Percentiles rank a stretch among this genome's conserved stretches.
phyloP scores from a whole-genome alignment of 2,329 filamentous ascomycete species.

The Sclerotinia borealis region DNA sequence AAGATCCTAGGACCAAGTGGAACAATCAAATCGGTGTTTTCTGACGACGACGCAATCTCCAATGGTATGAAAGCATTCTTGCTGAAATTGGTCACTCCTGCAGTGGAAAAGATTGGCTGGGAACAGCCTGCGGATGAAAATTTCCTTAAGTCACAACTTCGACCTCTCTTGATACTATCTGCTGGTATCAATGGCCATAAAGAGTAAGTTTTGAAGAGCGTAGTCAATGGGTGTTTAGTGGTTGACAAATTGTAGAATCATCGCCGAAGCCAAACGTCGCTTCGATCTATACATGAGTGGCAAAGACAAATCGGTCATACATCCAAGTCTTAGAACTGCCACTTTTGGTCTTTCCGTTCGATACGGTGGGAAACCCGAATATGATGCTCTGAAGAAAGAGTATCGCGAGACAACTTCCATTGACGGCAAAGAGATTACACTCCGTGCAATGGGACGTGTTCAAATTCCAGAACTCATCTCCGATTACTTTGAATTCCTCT shows the following conservation, averaged over 20 bases:
- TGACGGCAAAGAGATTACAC: slow-evolving; percentile 83
- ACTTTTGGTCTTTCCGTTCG: slow-evolving; percentile 76
- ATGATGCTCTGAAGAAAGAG: slow-evolving; percentile 73
- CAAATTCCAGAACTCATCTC: slow-evolving; percentile 58
- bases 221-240: neutral
- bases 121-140: slow-evolving; percentile 72
- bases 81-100: slow-evolving; percentile 67
- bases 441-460: slow-evolving; percentile 69
- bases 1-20: slow-evolving; percentile 73
- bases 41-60: slow-evolving; percentile 65
- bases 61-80: slow-evolving; percentile 72
- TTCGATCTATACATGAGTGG: slow-evolving; percentile 74
- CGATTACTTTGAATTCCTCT: slow-evolving; percentile 68
- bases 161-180: slow-evolving; percentile 70
- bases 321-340: slow-evolving; percentile 73
- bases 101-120: slow-evolving; percentile 79
- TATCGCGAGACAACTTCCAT: slow-evolving; percentile 77
- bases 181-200: slow-evolving; percentile 74
- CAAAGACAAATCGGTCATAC: slow-evolving; percentile 59
- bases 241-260: slow-evolving; percentile 43
- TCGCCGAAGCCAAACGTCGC: slow-evolving; percentile 67
- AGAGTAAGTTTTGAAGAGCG: slow-evolving; percentile 45
- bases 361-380: slow-evolving; percentile 64
- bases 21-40: slow-evolving; percentile 79
- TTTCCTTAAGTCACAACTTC: slow-evolving; percentile 74